A percentile compares a stretch with the other conserved stretches of the same genome.
Conservation (phyloP, 305 asterid genomes). For the Euphrasia arctica region DNA sequence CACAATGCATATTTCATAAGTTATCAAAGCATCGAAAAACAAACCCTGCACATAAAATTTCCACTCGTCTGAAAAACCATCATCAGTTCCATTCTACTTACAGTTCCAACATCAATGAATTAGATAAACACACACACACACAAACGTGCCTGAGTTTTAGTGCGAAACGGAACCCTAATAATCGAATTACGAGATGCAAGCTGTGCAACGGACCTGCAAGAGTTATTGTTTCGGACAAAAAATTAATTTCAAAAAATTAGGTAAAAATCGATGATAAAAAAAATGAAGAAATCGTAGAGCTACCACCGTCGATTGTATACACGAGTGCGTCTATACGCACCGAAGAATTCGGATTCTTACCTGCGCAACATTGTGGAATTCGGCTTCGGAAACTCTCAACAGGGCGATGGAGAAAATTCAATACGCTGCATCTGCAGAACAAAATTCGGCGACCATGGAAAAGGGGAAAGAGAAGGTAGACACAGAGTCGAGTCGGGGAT, state of each 20-base stretch:
- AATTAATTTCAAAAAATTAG: slow-evolving; percentile 2
- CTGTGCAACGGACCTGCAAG: slow-evolving; percentile 74
- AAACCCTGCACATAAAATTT: slow-evolving; percentile 11
- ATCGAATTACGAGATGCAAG: slow-evolving; percentile 53
- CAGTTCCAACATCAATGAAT: slow-evolving; percentile 13
- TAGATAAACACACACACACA: slow-evolving; percentile 3
- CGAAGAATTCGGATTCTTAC: slow-evolving; percentile 19
- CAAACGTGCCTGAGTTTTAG: slow-evolving; percentile 62
- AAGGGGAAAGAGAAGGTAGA: neutral
- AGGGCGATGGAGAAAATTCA: slow-evolving; percentile 21
- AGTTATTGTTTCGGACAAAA: slow-evolving; percentile 18
- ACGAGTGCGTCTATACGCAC: neutral
- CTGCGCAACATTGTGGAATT: slow-evolving; percentile 39
- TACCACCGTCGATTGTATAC: neutral
- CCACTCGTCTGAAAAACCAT: neutral
- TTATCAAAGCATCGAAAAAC: slow-evolving; percentile 1
- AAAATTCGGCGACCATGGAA: slow-evolving; percentile 12
- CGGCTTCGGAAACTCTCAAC: slow-evolving; percentile 28
- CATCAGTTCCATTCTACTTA: neutral
- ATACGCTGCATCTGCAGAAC: neutral
- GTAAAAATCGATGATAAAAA: slow-evolving; percentile 16
- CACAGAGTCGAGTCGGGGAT: neutral
- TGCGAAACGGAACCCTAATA: slow-evolving; percentile 52
- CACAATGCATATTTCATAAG: neutral
- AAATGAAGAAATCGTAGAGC: slow-evolving; percentile 11